phyloP scores from a whole-genome alignment of 352 stramenopile genomes.

The Phytopythium delawarense region DNA sequence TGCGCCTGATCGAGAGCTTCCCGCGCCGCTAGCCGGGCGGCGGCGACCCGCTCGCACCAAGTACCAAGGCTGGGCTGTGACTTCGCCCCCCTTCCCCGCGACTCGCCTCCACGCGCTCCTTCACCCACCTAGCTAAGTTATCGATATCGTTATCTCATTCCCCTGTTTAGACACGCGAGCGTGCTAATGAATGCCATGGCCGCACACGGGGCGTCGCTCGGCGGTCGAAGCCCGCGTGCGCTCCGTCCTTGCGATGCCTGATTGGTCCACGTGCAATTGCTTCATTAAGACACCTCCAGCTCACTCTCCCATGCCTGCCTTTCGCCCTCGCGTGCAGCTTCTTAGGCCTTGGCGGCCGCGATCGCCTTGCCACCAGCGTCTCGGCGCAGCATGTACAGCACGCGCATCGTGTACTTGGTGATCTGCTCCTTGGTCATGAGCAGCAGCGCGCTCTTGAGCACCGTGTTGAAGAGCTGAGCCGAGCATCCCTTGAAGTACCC shows the following conservation, averaged over 20 bases:
- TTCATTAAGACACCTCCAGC: not conserved
- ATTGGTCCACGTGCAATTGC: not conserved
- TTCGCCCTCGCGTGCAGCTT: not conserved
- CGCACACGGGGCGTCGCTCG: not conserved
- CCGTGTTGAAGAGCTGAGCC: constrained; percentile 78
- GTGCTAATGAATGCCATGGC: not conserved
- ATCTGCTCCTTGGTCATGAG: constrained; percentile 87
- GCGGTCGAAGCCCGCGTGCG: not conserved
- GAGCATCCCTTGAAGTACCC: constrained; percentile 79
- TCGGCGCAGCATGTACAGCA: constrained; percentile 61
- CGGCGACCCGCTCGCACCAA: not conserved
- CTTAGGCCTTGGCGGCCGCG: constrained; percentile 23
- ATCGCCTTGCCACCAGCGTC: constrained; percentile 22
- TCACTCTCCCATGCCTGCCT: not conserved
- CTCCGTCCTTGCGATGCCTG: not conserved
- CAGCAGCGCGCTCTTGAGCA: constrained; percentile 77
- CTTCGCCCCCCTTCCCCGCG: not conserved
- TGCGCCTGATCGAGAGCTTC: constrained; percentile 35
- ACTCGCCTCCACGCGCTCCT: not conserved
- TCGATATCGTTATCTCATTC: constrained; percentile 2
- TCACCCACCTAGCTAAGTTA: not conserved
- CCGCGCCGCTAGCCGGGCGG: constrained; percentile 13
- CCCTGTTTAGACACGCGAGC: not conserved
- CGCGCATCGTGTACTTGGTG: constrained; percentile 65
- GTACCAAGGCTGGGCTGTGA: not conserved